These are phyloP conservation scores for Erodium moschatum DNA, from an alignment of 441 rosid genomes.

Conservation along the genomic window DNA sequence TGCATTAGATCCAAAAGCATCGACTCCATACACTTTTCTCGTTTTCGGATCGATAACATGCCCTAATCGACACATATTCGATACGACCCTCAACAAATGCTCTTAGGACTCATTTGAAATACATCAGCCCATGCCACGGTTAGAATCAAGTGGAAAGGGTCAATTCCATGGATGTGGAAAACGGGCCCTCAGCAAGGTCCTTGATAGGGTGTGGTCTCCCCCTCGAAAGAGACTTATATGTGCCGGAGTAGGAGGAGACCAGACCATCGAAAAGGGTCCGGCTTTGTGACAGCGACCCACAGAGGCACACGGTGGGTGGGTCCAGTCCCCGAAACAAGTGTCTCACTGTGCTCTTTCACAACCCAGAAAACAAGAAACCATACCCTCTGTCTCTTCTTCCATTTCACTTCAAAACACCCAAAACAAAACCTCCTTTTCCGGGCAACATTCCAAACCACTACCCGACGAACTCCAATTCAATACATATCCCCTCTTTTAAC, in stretches of 20 bases:
- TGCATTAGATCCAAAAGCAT: too few species aligned
- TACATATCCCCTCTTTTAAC: background rate
- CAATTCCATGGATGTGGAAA: background rate
- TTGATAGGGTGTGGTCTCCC: too few species aligned
- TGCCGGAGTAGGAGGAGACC: background rate
- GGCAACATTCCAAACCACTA: background rate
- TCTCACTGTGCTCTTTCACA: background rate
- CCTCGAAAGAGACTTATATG: background rate
- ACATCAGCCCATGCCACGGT: too few species aligned
- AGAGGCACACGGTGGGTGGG: background rate
- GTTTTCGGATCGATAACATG: too few species aligned
- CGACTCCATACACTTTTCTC: too few species aligned
- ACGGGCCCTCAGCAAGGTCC: background rate
- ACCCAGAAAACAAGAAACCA: background rate
- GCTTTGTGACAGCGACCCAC: background rate
- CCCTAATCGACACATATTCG: too few species aligned
- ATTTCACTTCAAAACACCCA: background rate
- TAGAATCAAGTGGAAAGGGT: background rate
- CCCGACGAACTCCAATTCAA: background rate
- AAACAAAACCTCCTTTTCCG: slow-evolving; percentile 2
- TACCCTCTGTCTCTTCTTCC: background rate
- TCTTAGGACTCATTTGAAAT: too few species aligned
- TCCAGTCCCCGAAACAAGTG: background rate
- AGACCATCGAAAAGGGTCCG: background rate
- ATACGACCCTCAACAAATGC: too few species aligned